A percentile compares a stretch with the other conserved stretches of the same genome.
Conservation (phyloP, 2,329 filamentous ascomycete genomes). For the Uncinocarpus reesii region DNA sequence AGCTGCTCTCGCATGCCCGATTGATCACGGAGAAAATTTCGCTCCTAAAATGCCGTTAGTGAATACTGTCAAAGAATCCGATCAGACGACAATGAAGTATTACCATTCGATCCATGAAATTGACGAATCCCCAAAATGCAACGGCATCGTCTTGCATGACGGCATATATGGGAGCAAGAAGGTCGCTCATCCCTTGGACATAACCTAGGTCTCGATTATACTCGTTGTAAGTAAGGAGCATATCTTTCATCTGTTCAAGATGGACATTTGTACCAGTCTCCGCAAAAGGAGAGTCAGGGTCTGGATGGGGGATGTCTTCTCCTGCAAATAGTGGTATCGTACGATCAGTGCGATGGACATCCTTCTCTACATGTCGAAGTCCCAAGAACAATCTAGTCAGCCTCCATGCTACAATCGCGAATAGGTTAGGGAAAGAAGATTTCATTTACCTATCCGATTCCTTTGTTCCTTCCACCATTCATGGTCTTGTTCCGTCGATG, state of each 20-base stretch:
- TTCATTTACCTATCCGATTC: conserved; percentile 72
- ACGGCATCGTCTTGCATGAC: conserved; percentile 95
- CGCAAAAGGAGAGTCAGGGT: conserved; percentile 89
- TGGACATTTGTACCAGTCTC: conserved; percentile 92
- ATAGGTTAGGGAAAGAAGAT: not conserved
- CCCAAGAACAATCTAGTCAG: conserved; percentile 44
- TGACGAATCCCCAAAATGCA: conserved; percentile 92
- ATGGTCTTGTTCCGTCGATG: conserved; percentile 66
- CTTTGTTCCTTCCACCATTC: conserved; percentile 98
- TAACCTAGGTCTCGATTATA: conserved; percentile 93
- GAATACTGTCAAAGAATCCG: not conserved
- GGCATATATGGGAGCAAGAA: conserved; percentile 90
- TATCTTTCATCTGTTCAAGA: conserved; percentile 97
- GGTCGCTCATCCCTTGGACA: conserved; percentile 96
- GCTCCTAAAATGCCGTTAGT: conserved; percentile 45
- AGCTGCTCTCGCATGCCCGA: conserved; percentile 92
- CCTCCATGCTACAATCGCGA: not conserved
- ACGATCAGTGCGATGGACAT: conserved; percentile 93
- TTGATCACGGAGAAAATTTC: conserved; percentile 91
- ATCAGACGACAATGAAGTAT: conserved; percentile 8
- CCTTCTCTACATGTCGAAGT: conserved; percentile 66
- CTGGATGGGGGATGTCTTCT: conserved; percentile 92
- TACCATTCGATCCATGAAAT: conserved; percentile 92
- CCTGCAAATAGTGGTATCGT: conserved; percentile 90
- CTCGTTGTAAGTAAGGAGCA: conserved; percentile 97